A percentile compares a stretch with the other conserved stretches of the same genome.
Conservation (phyloP, 1,284 basidiomycete genomes). For the Trametes pubescens region DNA sequence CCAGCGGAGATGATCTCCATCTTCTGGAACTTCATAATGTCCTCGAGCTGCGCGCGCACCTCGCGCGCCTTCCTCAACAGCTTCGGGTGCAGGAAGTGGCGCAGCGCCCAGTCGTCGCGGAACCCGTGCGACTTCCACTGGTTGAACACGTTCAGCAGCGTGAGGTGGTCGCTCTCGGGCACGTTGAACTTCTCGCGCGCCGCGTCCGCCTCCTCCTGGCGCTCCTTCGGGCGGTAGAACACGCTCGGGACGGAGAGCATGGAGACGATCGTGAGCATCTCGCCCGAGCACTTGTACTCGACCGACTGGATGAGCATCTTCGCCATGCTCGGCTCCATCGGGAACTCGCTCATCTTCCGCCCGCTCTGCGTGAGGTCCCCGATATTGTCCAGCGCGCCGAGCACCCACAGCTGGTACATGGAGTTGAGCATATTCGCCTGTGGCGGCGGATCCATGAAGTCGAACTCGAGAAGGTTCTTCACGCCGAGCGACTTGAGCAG, state of each 20-base stretch:
- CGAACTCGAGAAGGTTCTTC: constrained; percentile 97
- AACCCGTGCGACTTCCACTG: constrained; percentile 98
- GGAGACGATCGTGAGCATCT: constrained; percentile 98
- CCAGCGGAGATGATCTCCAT: constrained; percentile 91
- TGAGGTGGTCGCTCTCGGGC: constrained; percentile 97
- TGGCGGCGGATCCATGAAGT: constrained; percentile 99
- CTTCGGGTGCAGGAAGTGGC: constrained; percentile 97
- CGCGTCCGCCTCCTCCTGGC: constrained; percentile 96
- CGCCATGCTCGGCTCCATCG: constrained; percentile 97
- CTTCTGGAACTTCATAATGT: constrained; percentile 99
- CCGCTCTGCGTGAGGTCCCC: constrained; percentile 95
- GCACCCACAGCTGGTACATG: constrained; percentile 99
- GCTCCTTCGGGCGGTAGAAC: constrained; percentile 95
- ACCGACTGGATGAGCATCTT: constrained; percentile 98
- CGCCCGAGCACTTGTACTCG: constrained; percentile 91
- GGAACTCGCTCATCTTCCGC: constrained; percentile 98
- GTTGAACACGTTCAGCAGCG: constrained; percentile 94
- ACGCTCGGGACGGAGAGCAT: constrained; percentile 99
- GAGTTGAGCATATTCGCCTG: constrained; percentile 96
- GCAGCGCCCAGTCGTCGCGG: constrained; percentile 93
- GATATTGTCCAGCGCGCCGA: constrained; percentile 96
- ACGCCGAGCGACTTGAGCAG: constrained; percentile 98
- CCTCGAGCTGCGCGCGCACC: constrained; percentile 95
- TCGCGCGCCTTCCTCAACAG: constrained; percentile 94
- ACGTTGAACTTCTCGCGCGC: constrained; percentile 99